Evolutionary conservation across 768 basidiomycete species (phyloP).

Genomic region (Podaxis carcinomalis): DNA sequence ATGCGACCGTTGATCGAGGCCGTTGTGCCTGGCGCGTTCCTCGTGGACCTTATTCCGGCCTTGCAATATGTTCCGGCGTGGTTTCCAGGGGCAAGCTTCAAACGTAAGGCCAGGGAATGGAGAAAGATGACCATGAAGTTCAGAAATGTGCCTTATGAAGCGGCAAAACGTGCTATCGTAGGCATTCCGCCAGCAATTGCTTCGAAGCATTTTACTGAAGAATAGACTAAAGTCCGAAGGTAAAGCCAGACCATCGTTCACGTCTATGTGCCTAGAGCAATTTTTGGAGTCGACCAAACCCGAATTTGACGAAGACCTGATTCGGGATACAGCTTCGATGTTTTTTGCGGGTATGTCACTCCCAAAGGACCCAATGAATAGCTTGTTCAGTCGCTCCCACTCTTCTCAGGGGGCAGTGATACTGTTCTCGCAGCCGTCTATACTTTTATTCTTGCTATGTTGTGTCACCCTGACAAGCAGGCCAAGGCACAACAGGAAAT

Average conservation of each 20-base stretch:
- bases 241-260: slow-evolving; percentile 15
- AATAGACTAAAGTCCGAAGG: slow-evolving; percentile 5
- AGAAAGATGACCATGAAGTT: slow-evolving; percentile 26
- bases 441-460: slow-evolving; percentile 29
- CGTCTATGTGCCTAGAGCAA: slow-evolving; percentile 13
- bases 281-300: slow-evolving; percentile 11
- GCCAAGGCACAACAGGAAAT: slow-evolving; percentile 11
- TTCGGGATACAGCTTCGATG: slow-evolving; percentile 15
- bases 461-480: slow-evolving; percentile 8
- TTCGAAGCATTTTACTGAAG: neutral
- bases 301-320: slow-evolving; percentile 10
- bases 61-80: slow-evolving; percentile 41
- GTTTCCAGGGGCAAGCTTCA: slow-evolving; percentile 44
- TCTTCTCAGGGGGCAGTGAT: slow-evolving; percentile 1
- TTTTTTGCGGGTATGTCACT: slow-evolving; percentile 14
- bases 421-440: slow-evolving; percentile 29
- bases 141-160: slow-evolving; percentile 30
- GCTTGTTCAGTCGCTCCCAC: neutral
- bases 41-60: slow-evolving; percentile 25
- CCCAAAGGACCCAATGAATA: neutral
- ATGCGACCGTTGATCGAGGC: slow-evolving; percentile 18
- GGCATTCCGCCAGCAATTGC: neutral
- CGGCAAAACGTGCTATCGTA: slow-evolving; percentile 3
- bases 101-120: slow-evolving; percentile 33
- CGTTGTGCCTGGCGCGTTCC: slow-evolving; percentile 22